A percentile compares a stretch with the other conserved stretches of the same genome.
phyloP scores from a whole-genome alignment of 169 alveolate species.

The Pseudocohnilembus persalinus region DNA sequence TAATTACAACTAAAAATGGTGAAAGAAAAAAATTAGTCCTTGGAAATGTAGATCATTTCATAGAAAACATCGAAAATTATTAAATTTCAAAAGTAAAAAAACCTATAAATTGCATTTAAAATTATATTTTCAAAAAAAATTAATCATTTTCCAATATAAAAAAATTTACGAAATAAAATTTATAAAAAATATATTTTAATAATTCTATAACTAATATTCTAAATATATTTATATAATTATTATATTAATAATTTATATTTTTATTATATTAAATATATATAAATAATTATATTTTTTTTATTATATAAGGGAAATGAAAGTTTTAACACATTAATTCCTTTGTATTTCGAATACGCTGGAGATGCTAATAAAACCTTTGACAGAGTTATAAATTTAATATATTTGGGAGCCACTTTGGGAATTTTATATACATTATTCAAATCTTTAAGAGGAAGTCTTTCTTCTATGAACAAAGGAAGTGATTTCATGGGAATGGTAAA shows the following conservation, averaged over 20 bases:
- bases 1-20: constrained; percentile 25
- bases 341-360: constrained; percentile 13
- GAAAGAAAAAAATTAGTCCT: constrained; percentile 20
- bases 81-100: constrained; percentile 26
- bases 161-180: background rate
- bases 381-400: background rate
- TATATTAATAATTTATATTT: too few species aligned
- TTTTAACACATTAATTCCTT: constrained; percentile 29
- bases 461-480: background rate
- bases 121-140: too few species aligned
- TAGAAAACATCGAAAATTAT: constrained; percentile 34
- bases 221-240: too few species aligned
- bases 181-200: too few species aligned
- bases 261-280: too few species aligned
- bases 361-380: constrained; percentile 30
- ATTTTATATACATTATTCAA: constrained; percentile 7
- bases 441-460: constrained; percentile 3
- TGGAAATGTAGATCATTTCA: constrained; percentile 49
- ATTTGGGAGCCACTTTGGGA: constrained; percentile 15
- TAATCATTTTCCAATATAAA: too few species aligned
- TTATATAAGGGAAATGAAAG: background rate
- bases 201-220: too few species aligned
- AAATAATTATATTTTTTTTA: too few species aligned
- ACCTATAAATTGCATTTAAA: too few species aligned
- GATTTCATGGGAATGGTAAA: background rate